Evolutionary conservation across 2,329 filamentous ascomycete species (phyloP).

Genomic region (Zelopaecilomyces penicillatus): DNA sequence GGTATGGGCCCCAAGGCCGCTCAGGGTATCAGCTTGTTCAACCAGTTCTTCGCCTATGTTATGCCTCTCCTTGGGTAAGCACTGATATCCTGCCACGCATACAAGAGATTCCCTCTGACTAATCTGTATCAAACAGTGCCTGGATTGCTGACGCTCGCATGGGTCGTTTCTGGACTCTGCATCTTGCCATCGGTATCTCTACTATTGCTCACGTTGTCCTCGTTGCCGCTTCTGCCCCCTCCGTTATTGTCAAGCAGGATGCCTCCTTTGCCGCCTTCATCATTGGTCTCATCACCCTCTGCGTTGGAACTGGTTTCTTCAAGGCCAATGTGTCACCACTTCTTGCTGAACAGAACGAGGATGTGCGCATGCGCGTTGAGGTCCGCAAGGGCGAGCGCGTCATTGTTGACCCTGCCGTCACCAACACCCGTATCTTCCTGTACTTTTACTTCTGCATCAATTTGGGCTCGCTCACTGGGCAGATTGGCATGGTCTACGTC

Average conservation of each 20-base stretch:
- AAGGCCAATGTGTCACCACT: constrained; percentile 71
- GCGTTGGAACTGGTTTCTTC: constrained; percentile 68
- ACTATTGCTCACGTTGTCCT: constrained; percentile 60
- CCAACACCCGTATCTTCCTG: constrained; percentile 59
- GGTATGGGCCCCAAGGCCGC: constrained; percentile 50
- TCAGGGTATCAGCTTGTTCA: constrained; percentile 42
- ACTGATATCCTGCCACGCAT: not conserved
- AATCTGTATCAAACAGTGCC: constrained; percentile 23
- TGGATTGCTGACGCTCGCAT: constrained; percentile 60
- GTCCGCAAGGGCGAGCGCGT: constrained; percentile 54
- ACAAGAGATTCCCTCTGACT: not conserved
- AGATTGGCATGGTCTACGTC: constrained; percentile 58
- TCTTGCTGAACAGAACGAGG: constrained; percentile 61
- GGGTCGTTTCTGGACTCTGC: constrained; percentile 66
- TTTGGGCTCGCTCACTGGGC: constrained; percentile 49
- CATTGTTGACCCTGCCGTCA: constrained; percentile 62
- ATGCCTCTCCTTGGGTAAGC: constrained; percentile 48
- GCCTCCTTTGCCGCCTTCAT: constrained; percentile 58
- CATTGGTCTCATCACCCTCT: constrained; percentile 49
- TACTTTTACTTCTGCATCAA: constrained; percentile 54
- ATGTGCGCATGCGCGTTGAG: constrained; percentile 48
- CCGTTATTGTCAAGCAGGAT: constrained; percentile 49
- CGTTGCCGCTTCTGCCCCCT: constrained; percentile 55
- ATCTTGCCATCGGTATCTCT: constrained; percentile 56
- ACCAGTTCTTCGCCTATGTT: constrained; percentile 54